Base-by-base conservation (phyloP, 768 basidiomycete species). In the Lentinula guzmanii region DNA sequence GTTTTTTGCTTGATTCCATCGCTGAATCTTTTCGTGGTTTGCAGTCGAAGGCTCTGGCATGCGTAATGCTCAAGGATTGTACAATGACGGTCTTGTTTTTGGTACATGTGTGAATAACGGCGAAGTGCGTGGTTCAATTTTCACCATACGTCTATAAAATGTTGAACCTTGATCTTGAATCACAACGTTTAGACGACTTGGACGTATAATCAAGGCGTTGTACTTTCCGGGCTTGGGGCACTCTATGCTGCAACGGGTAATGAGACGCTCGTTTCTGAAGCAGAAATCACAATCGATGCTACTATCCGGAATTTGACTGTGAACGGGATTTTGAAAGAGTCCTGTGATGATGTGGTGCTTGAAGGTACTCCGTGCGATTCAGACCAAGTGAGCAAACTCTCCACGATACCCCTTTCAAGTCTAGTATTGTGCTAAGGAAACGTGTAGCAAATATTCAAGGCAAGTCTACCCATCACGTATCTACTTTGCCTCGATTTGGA, bases 161-260 rank as follows among this genome's bases (percentile, higher is more conserved):
- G 24, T 15, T 33, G 48, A 34, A 16, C 35, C 9, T 41, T 39
- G 9, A 33, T 1, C 21, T 18, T 46, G 10, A 59, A 18, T 28
- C 28, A 28, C 28, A 28, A 28, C 28, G 28, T 28, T 28, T 59
- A 82, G 79, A 84, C 82, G 4, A 77, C 82, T 3, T 84, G 84
- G 84, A 83, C 80, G 0, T 85, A 85, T 65, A 84, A 85, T 65
- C 83, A 84, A 80, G 82, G 78, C 9, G 82, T 86, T 41, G 76
- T 85, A 46, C 83, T 81, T 13, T 81, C 82, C 33, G 82, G 82
- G 16, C 72, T 85, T 4, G 78, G 73, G 5, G 77, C 78, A 24
- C 76, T 85, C 4, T 78, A 70, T 41, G 74, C 66, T 6, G 76
- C 76, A n/a, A 78, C 75, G 0, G 71, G 71, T 3, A 70, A 82